These are phyloP conservation scores for Sphaerulina populicola DNA, from an alignment of 2,329 filamentous ascomycete genomes.

Conservation along the genomic window DNA sequence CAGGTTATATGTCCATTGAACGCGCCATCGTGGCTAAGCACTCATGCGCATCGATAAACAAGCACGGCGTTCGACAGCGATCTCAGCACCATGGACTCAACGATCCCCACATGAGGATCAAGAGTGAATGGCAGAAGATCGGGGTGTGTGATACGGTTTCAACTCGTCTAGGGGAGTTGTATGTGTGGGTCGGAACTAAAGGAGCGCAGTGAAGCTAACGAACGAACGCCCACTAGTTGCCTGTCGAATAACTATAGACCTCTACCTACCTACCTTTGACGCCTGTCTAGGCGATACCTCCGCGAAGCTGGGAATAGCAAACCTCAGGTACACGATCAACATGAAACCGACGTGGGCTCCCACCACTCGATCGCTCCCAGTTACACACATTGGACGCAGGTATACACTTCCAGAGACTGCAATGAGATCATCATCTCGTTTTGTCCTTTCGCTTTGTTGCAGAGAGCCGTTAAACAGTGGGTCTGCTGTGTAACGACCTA, in stretches of 20 bases:
- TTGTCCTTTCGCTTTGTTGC: too few relatives aligned
- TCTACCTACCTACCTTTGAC: background rate
- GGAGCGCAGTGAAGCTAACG: background rate
- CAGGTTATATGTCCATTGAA: background rate
- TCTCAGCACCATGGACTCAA: background rate
- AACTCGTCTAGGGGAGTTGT: background rate
- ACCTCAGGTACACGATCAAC: background rate
- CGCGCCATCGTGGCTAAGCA: background rate
- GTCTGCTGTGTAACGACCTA: too few relatives aligned
- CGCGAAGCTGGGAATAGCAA: background rate
- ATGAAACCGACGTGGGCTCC: background rate
- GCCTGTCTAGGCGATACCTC: background rate
- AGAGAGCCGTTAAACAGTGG: too few relatives aligned
- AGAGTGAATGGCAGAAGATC: conserved; percentile 7
- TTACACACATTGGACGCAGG: too few relatives aligned
- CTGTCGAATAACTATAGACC: background rate
- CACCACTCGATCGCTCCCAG: too few relatives aligned
- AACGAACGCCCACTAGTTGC: background rate
- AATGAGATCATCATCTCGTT: too few relatives aligned
- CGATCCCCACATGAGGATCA: background rate
- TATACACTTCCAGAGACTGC: too few relatives aligned
- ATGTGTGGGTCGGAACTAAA: background rate
- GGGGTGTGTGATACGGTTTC: background rate
- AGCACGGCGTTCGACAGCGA: conserved; percentile 5
- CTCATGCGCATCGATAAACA: conserved; percentile 4